These are phyloP conservation scores for Parathielavia hyrcaniae DNA, from an alignment of 495 filamentous ascomycete genomes.

Conservation along the genomic window DNA sequence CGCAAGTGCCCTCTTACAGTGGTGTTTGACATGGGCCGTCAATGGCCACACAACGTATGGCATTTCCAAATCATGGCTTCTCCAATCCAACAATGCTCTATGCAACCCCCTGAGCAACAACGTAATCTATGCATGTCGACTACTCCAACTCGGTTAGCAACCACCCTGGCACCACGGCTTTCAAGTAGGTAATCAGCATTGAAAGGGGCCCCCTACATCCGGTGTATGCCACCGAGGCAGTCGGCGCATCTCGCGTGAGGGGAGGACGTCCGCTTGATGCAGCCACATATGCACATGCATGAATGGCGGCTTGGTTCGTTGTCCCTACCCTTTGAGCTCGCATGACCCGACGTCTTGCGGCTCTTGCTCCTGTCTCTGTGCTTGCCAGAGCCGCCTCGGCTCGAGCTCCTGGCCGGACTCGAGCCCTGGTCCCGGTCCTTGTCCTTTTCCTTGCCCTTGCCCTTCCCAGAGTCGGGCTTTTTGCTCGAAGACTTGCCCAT, in stretches of 20 bases:
- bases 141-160: neutral
- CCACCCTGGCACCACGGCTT: neutral
- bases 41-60: no score
- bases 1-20: no score
- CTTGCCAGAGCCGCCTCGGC: neutral
- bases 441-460: neutral
- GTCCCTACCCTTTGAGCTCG: neutral
- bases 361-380: neutral
- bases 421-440: neutral
- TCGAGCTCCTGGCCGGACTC: neutral
- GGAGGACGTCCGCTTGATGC: neutral
- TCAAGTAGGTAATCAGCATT: neutral
- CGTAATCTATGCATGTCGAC: neutral
- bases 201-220: neutral
- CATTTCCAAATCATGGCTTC: no score
- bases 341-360: neutral
- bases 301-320: neutral
- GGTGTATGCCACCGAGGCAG: neutral
- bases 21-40: no score
- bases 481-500: neutral
- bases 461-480: neutral
- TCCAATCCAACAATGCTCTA: no score
- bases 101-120: no score
- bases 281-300: neutral
- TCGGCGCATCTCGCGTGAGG: neutral